A percentile compares a stretch with the other conserved stretches of the same genome.
Evolutionary conservation across 208 protist species (phyloP).

Genomic region (Leptomonas pyrrhocoris): DNA sequence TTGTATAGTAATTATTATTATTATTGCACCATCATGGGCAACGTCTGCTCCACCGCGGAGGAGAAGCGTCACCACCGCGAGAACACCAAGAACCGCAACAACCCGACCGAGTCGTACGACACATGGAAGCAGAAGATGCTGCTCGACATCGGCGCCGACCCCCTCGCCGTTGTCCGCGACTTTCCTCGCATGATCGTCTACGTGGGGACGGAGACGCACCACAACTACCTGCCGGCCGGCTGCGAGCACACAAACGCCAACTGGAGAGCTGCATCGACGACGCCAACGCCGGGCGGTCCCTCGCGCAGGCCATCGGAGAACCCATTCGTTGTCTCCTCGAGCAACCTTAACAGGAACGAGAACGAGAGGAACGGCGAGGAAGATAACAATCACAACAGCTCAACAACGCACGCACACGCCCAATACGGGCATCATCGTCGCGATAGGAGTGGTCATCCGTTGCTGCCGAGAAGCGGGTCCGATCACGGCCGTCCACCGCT

Average conservation of each 20-base stretch:
- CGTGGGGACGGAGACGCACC: conserved; percentile 33
- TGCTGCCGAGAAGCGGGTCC: neutral
- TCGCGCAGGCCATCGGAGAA: conserved; percentile 4
- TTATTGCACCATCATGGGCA: conserved; percentile 20
- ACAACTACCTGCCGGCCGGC: neutral
- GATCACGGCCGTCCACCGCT: conserved; percentile 7
- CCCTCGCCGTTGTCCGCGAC: conserved; percentile 72
- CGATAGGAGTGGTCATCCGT: neutral
- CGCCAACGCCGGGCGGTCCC: neutral
- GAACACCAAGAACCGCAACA: conserved; percentile 47
- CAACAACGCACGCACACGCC: neutral
- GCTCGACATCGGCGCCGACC: conserved; percentile 52
- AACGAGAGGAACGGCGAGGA: neutral
- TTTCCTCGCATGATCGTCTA: conserved; percentile 74
- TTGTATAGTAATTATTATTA: too few species aligned
- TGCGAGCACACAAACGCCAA: neutral
- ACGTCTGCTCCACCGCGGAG: conserved; percentile 25
- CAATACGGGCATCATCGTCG: neutral
- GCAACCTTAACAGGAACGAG: neutral
- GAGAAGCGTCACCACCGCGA: conserved; percentile 34
- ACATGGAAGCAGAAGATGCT: conserved; percentile 52
- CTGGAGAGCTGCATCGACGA: neutral
- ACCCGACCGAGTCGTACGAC: conserved; percentile 46
- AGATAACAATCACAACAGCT: neutral
- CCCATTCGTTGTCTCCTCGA: conserved; percentile 4